phyloP scores from a whole-genome alignment of 495 filamentous ascomycete species.

The Amniculicola lignicola region DNA sequence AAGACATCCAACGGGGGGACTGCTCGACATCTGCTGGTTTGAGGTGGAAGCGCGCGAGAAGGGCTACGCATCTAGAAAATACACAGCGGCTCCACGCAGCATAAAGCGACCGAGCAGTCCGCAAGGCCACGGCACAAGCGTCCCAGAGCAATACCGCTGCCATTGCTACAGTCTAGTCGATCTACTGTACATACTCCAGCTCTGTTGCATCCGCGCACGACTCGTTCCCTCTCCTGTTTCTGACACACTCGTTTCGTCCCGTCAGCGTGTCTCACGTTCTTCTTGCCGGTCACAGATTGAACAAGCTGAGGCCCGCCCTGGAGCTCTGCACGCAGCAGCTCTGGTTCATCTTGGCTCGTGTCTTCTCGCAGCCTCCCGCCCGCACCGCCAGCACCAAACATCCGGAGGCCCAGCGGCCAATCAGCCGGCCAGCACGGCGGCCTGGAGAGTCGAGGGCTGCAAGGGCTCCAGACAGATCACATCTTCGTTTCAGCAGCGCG shows the following conservation, averaged over 20 bases:
- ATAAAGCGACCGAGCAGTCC: slow-evolving; percentile 28
- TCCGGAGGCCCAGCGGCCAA: slow-evolving; percentile 3
- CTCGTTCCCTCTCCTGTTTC: slow-evolving; percentile 1
- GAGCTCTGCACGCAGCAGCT: background rate
- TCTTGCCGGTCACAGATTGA: slow-evolving; percentile 2
- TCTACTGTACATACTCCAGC: background rate
- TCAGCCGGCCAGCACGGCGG: background rate
- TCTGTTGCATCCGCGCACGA: slow-evolving; percentile 1
- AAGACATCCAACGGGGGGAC: slow-evolving; percentile 20
- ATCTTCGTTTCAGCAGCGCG: slow-evolving; percentile 22
- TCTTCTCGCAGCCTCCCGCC: slow-evolving; percentile 20
- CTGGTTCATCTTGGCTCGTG: slow-evolving; percentile 10
- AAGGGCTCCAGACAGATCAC: slow-evolving; percentile 34
- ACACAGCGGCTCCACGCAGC: slow-evolving; percentile 30
- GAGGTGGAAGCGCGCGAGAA: slow-evolving; percentile 35
- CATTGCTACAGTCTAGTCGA: background rate
- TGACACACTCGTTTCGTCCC: background rate
- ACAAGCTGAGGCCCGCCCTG: slow-evolving; percentile 3
- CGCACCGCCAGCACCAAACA: slow-evolving; percentile 28
- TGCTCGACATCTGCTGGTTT: slow-evolving; percentile 14
- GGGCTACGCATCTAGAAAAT: slow-evolving; percentile 7
- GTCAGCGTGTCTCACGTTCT: slow-evolving; percentile 23
- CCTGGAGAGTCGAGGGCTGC: slow-evolving; percentile 19
- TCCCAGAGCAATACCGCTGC: slow-evolving; percentile 1
- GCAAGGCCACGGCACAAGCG: slow-evolving; percentile 21